Base-by-base conservation (phyloP, 2,329 filamentous ascomycete species). In the Ceratocystis variospora region DNA sequence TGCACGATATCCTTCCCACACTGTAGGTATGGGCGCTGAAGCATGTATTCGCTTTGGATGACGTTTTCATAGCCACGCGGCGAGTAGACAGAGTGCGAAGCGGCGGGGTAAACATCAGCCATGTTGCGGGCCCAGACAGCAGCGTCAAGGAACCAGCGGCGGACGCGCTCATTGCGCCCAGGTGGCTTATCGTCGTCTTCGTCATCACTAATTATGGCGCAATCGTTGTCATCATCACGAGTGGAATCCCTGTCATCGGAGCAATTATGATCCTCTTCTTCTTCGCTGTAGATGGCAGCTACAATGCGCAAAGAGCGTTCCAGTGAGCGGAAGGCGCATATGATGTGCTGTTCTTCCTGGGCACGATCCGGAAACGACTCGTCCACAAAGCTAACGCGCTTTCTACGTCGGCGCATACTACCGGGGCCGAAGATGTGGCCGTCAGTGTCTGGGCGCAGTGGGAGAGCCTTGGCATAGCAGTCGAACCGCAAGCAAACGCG, bases 401-500 rank as follows among this genome's bases (percentile, higher is more conserved):
- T 67, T 59, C 66, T 63, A n/a, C 66, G 66, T 2, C 66, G 66
- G 53, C 66, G 66, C 66, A 67, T 67, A 48, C 66, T 67, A n/a
- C 66, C 66, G 8, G 66, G 66, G 31, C 66, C 66, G 37, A 67
- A 65, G 33, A 37, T 15, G 10, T 48, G 12, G 46, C 37, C 53
- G 22, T 67, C 66, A 15, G 44, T 67, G 44, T 67, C 66, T n/a
- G 66, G 66, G 10, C 66, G 62, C 44, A 67, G 62, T 25, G 66
- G 66, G n/a, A 67, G 45, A 12, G 66, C 66, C 57, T 67, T 67
- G 62, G 66, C 62, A 61, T 67, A 67, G 63, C 66, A 67, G 28
- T 67, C 66, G 22, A 67, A 62, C 28, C 45, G 41, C 22, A 67
- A 33, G 37, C 66, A 67, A 17, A 50, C 33, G n/a, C 62, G 66